phyloP scores from a whole-genome alignment of 192 early-diverging fungal genomes.

The Podila epigama region DNA sequence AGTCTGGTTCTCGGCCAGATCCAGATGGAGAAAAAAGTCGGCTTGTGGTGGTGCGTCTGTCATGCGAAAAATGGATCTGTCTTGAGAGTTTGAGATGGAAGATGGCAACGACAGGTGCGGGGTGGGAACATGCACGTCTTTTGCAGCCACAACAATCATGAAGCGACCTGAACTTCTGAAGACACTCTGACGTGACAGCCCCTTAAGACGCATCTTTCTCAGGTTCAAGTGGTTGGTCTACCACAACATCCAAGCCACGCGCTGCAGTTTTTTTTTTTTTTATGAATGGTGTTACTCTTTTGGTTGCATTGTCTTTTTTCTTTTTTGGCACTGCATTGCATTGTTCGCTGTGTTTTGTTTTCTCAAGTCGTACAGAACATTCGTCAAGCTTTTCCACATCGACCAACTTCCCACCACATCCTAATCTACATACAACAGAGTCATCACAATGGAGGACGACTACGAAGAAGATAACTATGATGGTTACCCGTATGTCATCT shows the following conservation, averaged over 20 bases:
- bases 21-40: constrained; percentile 37
- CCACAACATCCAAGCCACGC: too few species aligned
- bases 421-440: not conserved
- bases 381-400: not conserved
- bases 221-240: too few species aligned
- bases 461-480: constrained; percentile 29
- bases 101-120: not conserved
- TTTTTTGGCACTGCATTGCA: too few species aligned
- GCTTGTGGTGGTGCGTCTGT: constrained; percentile 31
- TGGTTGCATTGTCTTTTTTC: too few species aligned
- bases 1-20: constrained; percentile 14
- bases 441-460: constrained; percentile 30
- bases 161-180: too few species aligned
- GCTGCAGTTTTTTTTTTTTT: too few species aligned
- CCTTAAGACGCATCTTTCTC: too few species aligned
- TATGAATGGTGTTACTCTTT: too few species aligned
- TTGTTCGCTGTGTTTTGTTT: too few species aligned
- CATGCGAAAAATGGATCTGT: constrained; percentile 8
- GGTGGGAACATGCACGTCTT: too few species aligned
- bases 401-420: not conserved
- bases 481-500: constrained; percentile 30
- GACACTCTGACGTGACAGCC: too few species aligned
- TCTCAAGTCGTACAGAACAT: not conserved
- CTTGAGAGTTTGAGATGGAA: not conserved
- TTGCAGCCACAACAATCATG: too few species aligned